phyloP scores from a whole-genome alignment of 352 stramenopile genomes.

The Pythium apleroticum region DNA sequence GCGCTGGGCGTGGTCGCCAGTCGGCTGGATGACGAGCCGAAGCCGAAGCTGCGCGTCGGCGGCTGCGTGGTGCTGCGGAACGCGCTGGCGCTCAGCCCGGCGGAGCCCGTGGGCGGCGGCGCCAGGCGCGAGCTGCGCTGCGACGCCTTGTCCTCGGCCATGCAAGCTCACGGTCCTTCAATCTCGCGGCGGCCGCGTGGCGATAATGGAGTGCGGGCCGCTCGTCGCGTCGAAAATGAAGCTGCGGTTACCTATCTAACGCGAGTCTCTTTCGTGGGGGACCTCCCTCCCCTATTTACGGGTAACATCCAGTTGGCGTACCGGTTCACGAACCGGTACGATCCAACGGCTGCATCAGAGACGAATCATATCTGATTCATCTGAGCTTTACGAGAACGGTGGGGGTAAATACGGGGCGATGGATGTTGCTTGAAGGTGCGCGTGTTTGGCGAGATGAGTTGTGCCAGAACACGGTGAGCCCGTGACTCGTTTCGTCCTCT shows the following conservation, averaged over 20 bases:
- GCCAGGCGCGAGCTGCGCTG: slow-evolving; percentile 22
- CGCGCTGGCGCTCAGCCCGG: neutral
- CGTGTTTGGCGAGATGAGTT: neutral
- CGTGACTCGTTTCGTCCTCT: neutral
- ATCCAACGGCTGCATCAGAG: no score
- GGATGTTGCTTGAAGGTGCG: slow-evolving; percentile 15
- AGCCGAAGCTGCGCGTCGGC: slow-evolving; percentile 17
- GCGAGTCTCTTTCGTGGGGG: neutral
- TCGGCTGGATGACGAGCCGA: slow-evolving; percentile 16
- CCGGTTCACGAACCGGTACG: neutral
- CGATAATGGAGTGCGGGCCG: neutral
- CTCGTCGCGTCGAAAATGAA: slow-evolving; percentile 8
- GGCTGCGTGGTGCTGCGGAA: slow-evolving; percentile 13
- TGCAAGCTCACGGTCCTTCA: neutral
- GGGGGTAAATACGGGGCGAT: neutral
- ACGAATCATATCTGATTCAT: neutral
- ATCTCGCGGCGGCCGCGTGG: slow-evolving; percentile 10
- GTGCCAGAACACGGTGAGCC: slow-evolving; percentile 23
- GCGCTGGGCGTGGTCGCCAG: neutral
- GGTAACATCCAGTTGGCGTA: neutral
- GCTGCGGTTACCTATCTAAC: slow-evolving; percentile 1
- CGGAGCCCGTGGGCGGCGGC: slow-evolving; percentile 14
- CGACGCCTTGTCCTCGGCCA: slow-evolving; percentile 24
- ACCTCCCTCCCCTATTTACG: neutral
- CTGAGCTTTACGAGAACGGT: neutral